Evolutionary conservation across 2,329 filamentous ascomycete genomes (phyloP), one percentile per base, ranked within the genome.

Genomic region (Clarireedia paspali): DNA sequence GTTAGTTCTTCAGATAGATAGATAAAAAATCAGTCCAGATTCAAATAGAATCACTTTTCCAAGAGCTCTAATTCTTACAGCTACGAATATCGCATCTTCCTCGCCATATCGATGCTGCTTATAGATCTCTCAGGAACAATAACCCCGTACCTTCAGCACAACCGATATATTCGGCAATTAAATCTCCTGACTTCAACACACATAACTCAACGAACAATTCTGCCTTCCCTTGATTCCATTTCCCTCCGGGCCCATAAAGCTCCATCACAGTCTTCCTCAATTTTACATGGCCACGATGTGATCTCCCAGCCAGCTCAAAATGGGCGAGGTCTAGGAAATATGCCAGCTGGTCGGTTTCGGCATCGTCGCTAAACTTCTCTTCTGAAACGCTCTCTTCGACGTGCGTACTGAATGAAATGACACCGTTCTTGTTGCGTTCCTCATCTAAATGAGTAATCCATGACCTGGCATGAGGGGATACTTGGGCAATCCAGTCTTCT

Each of bases 71-170:
- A 20, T 20, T 20, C 20, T 20, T 20, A 20, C 20, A 20, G 20
- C 3, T 10, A 20, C 4, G 20, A n/a, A 42, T 10, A 6, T 17
- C 3, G 17, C 20, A 42, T 42, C 5, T 14, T 4, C n/a, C 7
- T 20, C 4, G 20, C 15, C 14, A 20, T 14, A 7, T 20, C 15
- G n/a, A 3, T 6, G n/a, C 17, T 15, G 10, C 9, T 42, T 15
- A 42, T 6, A 42, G 39, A 42, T 57, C 39, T 30, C 24, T 50
- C 69, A 71, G 69, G 65, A 2, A 72, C 62, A 51, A 74, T 67
- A 26, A 76, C 72, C 3, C 70, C 47, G 44, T 66, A 46, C 60
- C 54, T 46, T 67, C 63, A 5, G 53, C 55, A 40, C 61, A 57
- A 12, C 60, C 63, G 38, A 63, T 60, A 47, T 66, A 62, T 44